phyloP scores from a whole-genome alignment of 179 eudicot genomes.

The Pouteria campechiana region DNA sequence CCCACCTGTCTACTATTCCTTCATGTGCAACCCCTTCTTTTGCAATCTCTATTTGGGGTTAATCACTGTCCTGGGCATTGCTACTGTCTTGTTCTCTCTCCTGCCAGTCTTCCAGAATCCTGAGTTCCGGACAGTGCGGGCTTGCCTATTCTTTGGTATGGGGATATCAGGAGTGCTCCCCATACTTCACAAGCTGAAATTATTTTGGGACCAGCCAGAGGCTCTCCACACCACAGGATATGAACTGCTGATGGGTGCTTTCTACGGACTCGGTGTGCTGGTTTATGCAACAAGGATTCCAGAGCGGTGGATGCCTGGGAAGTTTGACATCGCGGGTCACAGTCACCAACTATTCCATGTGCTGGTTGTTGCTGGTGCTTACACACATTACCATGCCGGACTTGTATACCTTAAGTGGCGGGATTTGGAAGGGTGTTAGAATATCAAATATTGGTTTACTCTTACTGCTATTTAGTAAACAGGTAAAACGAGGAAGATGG shows the following conservation, averaged over 20 bases:
- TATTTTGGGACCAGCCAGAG: conserved; percentile 74
- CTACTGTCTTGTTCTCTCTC: conserved; percentile 53
- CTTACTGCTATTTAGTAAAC: no score
- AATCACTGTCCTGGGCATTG: conserved; percentile 64
- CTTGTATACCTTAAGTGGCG: conserved; percentile 87
- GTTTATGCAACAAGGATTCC: conserved; percentile 79
- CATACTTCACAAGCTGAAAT: conserved; percentile 58
- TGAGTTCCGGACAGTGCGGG: conserved; percentile 52
- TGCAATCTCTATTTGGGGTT: conserved; percentile 74
- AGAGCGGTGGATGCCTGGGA: conserved; percentile 97
- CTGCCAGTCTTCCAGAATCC: conserved; percentile 72
- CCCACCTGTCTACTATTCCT: conserved; percentile 90
- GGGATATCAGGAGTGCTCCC: conserved; percentile 70
- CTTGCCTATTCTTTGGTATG: conserved; percentile 72
- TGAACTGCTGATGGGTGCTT: conserved; percentile 73
- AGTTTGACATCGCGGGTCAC: conserved; percentile 89
- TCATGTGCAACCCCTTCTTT: conserved; percentile 94
- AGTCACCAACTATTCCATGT: conserved; percentile 93
- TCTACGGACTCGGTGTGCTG: conserved; percentile 71
- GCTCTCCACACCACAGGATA: conserved; percentile 79
- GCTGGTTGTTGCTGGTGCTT: conserved; percentile 88
- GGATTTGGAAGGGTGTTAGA: conserved; percentile 76
- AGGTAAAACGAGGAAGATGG: no score
- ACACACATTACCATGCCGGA: conserved; percentile 84
- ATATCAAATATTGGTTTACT: background rate